Base-by-base conservation (phyloP, 2,329 filamentous ascomycete genomes). In the Fusarium sp. region DNA sequence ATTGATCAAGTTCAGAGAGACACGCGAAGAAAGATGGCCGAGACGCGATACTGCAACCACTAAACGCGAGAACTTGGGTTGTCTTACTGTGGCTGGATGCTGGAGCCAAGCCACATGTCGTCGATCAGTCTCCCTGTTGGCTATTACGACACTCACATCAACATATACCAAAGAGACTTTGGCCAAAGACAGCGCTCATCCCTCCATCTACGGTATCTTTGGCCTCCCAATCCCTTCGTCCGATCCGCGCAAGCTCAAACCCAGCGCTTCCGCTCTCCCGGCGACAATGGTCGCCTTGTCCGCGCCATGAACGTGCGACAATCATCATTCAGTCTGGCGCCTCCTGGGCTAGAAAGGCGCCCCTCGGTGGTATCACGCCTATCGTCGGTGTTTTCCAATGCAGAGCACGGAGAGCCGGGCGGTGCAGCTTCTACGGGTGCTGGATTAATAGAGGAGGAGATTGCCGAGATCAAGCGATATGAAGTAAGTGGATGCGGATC, bases 381-480 rank as follows among this genome's bases (percentile, higher is more conserved):
- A 45, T 88, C 88, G 39, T 89, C 88, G 57, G 85, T 86, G 32
- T 81, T 91, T 53, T 89, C 88, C 50, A 84, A 78, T 59, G 82
- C 81, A 57, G 89, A 92, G 74, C 82, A 82, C 62, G 88, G 86
- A 59, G 83, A 88, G 57, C 78, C 80, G 57, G 77, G 78, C 15
- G 78, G 78, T 57, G 78, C 80, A 44, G 77, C 80, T 32, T 75
- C 73, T 10, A 81, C 80, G 25, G 86, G 82, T 51, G 86, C 91
- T 70, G 85, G 88, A 59, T 86, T 89, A 61, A 92, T 96, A 66
- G 90, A 93, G 59, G 93, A 98, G 72, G 95, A 99, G 79, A 97
- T 99, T 72, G 93, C 91, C 23, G 90, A 97, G 80, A 98, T 99
- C 74, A 97, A 97, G 79, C 86, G 94, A 79, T 99, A 99, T 78